Evolutionary conservation across 306 rosid genomes (phyloP).

Genomic region (Prunus mira): DNA sequence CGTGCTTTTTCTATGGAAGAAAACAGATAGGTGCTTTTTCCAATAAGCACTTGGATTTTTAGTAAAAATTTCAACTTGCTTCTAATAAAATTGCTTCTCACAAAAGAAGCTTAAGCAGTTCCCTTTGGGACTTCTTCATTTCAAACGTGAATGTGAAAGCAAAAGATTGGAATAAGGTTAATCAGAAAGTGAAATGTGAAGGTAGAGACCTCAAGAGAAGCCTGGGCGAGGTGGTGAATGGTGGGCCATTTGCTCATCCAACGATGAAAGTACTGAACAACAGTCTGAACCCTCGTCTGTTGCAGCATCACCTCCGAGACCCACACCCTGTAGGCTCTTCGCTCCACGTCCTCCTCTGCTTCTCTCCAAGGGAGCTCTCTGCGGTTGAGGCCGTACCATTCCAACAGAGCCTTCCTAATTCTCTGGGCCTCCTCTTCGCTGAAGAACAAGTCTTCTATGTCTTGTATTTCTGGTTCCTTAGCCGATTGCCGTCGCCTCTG

Average conservation of each 20-base stretch:
- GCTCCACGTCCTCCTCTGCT: conserved; percentile 31
- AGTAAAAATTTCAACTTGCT: too few relatives aligned
- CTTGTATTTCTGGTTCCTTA: conserved; percentile 12
- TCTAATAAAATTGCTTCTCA: too few relatives aligned
- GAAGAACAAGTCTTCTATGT: conserved; percentile 69
- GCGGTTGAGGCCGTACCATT: conserved; percentile 67
- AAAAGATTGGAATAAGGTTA: conserved; percentile 3
- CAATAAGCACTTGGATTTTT: too few relatives aligned
- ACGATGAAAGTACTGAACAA: conserved; percentile 61
- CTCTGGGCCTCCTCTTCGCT: conserved; percentile 39
- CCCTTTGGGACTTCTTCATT: too few relatives aligned
- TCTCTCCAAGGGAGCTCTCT: conserved; percentile 88
- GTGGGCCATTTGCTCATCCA: conserved; percentile 93
- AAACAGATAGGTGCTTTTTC: too few relatives aligned
- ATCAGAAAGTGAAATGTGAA: not conserved
- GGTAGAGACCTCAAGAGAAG: conserved; percentile 66
- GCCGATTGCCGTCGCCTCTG: conserved; percentile 2
- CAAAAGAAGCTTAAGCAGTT: too few relatives aligned
- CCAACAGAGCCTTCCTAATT: conserved; percentile 50
- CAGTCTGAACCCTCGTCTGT: conserved; percentile 89
- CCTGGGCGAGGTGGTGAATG: conserved; percentile 57
- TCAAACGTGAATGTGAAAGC: not conserved
- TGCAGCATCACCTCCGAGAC: conserved; percentile 91
- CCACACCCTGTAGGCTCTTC: conserved; percentile 79
- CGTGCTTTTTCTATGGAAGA: too few relatives aligned